Evolutionary conservation across 345 rosid genomes (phyloP), one percentile per base, ranked within the genome.

Genomic region (Laguncularia racemosa): DNA sequence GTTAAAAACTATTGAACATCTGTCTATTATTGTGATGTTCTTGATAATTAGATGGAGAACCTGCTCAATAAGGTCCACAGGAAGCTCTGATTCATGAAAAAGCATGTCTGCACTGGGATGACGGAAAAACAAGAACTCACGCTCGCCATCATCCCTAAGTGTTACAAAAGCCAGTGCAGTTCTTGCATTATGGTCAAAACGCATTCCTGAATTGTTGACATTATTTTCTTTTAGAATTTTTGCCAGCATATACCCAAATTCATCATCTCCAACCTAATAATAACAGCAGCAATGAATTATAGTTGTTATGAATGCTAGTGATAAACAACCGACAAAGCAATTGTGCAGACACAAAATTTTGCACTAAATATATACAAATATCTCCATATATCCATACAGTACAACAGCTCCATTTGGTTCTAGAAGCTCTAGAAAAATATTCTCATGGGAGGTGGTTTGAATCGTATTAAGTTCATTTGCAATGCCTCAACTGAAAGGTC

Each of bases 21-120:
- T n/a, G 19, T 21, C 2, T 56, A 18, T 38, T 57, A 15, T 46
- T 6, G 46, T 48, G 17, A 40, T 49, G 46, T 15, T 3, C 28
- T 23, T 23, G 28, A 23, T 20, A 45, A 60, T 9, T 46, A 21
- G 58, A 49, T 33, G 55, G 47, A 23, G 19, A 48, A 89, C 99
- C 96, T 82, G 65, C 71, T 81, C 71, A 43, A 95, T 79, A 20
- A 90, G 83, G 69, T 85, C 72, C 26, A 59, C 62, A 50, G 88
- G 83, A 44, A 95, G 85, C 52, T 95, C 99, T 54, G 95, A 84
- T 68, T 87, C 96, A 33, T 45, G 75, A 62, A 95, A 90, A 67
- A 78, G 96, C 97, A 93, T 93, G 76, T 93, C 99, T 16, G 99
- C 99, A 81, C 97, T 93, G 6, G 99, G 99, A 77, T 87, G 84